Evolutionary conservation across 208 protist genomes (phyloP), one percentile per base, ranked within the genome.

Genomic region (Wallacemonas collosoma): DNA sequence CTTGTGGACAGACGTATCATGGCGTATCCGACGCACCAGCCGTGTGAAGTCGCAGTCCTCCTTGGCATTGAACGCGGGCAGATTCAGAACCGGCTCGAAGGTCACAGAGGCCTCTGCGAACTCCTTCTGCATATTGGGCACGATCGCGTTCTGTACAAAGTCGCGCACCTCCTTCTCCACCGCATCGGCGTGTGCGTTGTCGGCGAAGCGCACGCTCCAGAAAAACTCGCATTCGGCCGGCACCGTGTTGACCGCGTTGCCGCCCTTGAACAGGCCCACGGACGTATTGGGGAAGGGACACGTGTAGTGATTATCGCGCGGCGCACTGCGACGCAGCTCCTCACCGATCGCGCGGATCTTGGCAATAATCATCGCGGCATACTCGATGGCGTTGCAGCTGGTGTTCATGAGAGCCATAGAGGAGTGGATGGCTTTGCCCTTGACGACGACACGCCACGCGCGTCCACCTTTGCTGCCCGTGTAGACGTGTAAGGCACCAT

Each of bases 181-280:
- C 26, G 68, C 70, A 58, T 7, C 54, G 6, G 54, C 54, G 54
- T 7, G 6, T 35, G 54, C 15, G 54, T 58, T 58, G 54, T 63
- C 57, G 26, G 38, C 35, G 26, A 45, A 35, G 35, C 57, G 57
- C 11, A 63, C 35, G 39, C 54, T 58, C 11, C 6, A 58, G 54
- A 58, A 26, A 17, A 58, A 58, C 58, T 62, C 57, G 76, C 82
- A 91, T 36, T 86, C 72, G 14, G 76, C 86, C 2, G 83, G 86
- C 60, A 91, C 83, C 41, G 86, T 87, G 70, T 86, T 87, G 15
- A 76, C 70, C 11, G 80, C 80, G 47, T 78, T 83, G 48, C 82
- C 82, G 40, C 79, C 79, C 14, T 72, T 72, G 65, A 90, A 76
- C 9, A 80, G 14, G 53, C 76, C 76, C 0, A 81, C 73, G 5